Conservation (phyloP, 2,329 filamentous ascomycete species). For the Diaporthe sp. region DNA sequence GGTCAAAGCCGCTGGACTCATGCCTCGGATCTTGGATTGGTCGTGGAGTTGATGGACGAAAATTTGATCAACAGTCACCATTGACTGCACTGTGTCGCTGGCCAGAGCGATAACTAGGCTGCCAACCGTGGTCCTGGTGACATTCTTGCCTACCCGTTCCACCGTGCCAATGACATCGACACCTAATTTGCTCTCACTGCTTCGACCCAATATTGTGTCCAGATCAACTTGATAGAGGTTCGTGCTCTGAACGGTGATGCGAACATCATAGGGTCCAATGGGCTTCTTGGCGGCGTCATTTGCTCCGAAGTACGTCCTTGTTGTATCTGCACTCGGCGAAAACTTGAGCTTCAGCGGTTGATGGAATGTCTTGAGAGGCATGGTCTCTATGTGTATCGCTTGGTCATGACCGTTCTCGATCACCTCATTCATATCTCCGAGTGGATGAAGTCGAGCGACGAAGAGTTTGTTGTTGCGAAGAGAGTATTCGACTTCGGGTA, state of each 20-base stretch:
- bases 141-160: conserved; percentile 50
- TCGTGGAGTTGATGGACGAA: conserved; percentile 52
- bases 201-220: conserved; percentile 53
- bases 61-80: conserved; percentile 50
- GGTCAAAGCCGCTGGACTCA: conserved; percentile 56
- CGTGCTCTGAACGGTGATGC: conserved; percentile 56
- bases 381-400: conserved; percentile 11
- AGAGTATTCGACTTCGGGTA: conserved; percentile 60
- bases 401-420: conserved; percentile 53
- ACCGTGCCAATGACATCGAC: conserved; percentile 59
- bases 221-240: conserved; percentile 55
- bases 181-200: conserved; percentile 51
- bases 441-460: conserved; percentile 60
- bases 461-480: conserved; percentile 55
- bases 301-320: conserved; percentile 43
- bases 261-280: conserved; percentile 53
- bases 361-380: neutral
- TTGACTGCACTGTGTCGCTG: conserved; percentile 54
- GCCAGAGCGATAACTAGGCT: conserved; percentile 60
- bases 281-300: conserved; percentile 35
- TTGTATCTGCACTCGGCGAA: conserved; percentile 24
- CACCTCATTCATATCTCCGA: conserved; percentile 58
- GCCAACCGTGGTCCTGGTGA: conserved; percentile 51
- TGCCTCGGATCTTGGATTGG: conserved; percentile 43
- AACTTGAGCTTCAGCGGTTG: conserved; percentile 43